These are phyloP conservation scores for Tylopilus cervinicoccineus DNA, from an alignment of 768 basidiomycete genomes.

Conservation along the genomic window DNA sequence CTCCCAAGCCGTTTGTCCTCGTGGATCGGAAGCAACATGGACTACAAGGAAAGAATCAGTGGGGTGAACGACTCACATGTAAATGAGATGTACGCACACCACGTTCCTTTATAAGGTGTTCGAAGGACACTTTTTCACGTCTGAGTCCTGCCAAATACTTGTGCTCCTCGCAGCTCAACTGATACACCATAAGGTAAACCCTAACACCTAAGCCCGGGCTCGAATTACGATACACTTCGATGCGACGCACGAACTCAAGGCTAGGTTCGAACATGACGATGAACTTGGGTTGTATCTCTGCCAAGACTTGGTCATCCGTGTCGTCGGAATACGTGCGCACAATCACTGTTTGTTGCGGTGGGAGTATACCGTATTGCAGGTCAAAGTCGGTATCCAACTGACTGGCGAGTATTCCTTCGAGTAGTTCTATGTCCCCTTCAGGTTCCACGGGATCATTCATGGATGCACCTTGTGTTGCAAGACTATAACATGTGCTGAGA, in stretches of 20 bases:
- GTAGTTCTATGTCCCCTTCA: constrained; percentile 21
- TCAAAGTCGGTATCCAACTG: constrained; percentile 61
- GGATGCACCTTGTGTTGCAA: constrained; percentile 17
- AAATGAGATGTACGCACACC: constrained; percentile 53
- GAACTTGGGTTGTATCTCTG: constrained; percentile 86
- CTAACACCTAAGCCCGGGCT: constrained; percentile 80
- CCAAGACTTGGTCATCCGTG: constrained; percentile 82
- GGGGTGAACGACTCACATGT: background rate
- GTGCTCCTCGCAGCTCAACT: constrained; percentile 91
- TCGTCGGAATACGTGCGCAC: constrained; percentile 90
- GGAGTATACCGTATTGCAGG: constrained; percentile 71
- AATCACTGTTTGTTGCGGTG: constrained; percentile 75
- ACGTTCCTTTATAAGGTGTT: constrained; percentile 87
- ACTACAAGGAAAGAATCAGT: constrained; percentile 39
- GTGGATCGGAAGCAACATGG: constrained; percentile 83
- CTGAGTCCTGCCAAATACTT: constrained; percentile 87
- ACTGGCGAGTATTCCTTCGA: constrained; percentile 25
- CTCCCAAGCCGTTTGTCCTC: constrained; percentile 50
- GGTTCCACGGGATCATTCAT: constrained; percentile 12
- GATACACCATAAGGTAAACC: constrained; percentile 96
- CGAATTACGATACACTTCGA: constrained; percentile 89
- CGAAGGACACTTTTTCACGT: constrained; percentile 92
- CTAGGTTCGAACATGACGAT: constrained; percentile 96
- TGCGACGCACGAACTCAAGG: constrained; percentile 85
- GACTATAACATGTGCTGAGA: constrained; percentile 6